Conservation (phyloP, 345 rosid species). For the Capsella bursapastoris region DNA sequence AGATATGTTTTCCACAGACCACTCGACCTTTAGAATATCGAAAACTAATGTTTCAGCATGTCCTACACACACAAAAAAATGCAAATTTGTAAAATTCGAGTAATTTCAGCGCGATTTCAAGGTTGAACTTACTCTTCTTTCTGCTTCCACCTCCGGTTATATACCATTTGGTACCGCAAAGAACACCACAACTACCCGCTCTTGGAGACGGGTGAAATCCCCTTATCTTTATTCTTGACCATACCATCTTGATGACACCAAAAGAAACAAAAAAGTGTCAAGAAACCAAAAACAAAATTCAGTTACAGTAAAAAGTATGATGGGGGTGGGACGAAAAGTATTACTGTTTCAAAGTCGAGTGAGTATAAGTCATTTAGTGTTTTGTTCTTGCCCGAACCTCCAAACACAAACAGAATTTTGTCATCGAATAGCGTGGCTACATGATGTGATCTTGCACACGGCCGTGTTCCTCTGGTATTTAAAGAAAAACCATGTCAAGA, state of each 20-base stretch:
- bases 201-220: slow-evolving; percentile 97
- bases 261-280: slow-evolving; percentile 16
- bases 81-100: slow-evolving; percentile 4
- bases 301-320: not conserved
- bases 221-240: slow-evolving; percentile 90
- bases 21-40: slow-evolving; percentile 75
- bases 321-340: slow-evolving; percentile 1
- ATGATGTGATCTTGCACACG: slow-evolving; percentile 88
- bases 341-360: slow-evolving; percentile 94
- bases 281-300: not conserved
- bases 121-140: slow-evolving; percentile 73
- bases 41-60: slow-evolving; percentile 84
- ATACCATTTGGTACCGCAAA: slow-evolving; percentile 94
- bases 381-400: slow-evolving; percentile 84
- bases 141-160: slow-evolving; percentile 98
- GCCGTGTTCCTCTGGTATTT: slow-evolving; percentile 74
- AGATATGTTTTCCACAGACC: slow-evolving; percentile 81
- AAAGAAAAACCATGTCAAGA: not conserved
- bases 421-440: slow-evolving; percentile 87
- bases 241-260: slow-evolving; percentile 69
- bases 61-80: slow-evolving; percentile 53
- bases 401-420: slow-evolving; percentile 78
- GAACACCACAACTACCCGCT: slow-evolving; percentile 89
- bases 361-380: slow-evolving; percentile 90
- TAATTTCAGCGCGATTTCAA: slow-evolving; percentile 18